phyloP scores from a whole-genome alignment of 2,329 filamentous ascomycete genomes.

The Fusarium austroafricanum region DNA sequence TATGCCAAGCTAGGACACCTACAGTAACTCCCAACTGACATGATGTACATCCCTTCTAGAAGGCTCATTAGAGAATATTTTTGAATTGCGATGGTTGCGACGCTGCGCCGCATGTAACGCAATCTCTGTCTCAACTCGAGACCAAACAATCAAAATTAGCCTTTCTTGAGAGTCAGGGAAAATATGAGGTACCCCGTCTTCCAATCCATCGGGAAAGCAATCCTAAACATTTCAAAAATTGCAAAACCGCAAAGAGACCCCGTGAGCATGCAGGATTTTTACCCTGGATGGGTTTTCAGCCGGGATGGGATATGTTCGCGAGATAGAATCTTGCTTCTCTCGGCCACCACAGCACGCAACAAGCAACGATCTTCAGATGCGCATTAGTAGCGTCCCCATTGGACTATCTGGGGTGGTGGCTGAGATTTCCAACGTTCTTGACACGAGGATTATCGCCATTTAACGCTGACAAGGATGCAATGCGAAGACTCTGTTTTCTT shows the following conservation, averaged over 20 bases:
- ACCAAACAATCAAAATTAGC: conserved; percentile 1
- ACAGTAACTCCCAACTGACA: background rate
- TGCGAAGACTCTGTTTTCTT: conserved; percentile 2
- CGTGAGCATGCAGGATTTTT: conserved; percentile 24
- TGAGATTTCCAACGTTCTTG: conserved; percentile 8
- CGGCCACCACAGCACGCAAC: conserved; percentile 19
- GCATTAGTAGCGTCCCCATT: conserved; percentile 6
- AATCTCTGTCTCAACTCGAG: conserved; percentile 33
- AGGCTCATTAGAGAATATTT: conserved; percentile 18
- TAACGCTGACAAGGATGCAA: conserved; percentile 9
- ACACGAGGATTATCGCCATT: conserved; percentile 6
- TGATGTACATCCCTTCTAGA: conserved; percentile 35
- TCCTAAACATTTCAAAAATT: background rate
- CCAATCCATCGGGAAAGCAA: conserved; percentile 4
- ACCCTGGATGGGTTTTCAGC: conserved; percentile 35
- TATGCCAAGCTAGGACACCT: background rate
- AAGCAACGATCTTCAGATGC: conserved; percentile 34
- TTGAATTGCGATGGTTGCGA: conserved; percentile 24
- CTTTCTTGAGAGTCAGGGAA: conserved; percentile 3
- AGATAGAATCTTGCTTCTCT: conserved; percentile 8
- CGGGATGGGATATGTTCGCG: conserved; percentile 32
- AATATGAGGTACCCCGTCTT: conserved; percentile 6
- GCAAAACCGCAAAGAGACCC: background rate
- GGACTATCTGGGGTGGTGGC: conserved; percentile 4
- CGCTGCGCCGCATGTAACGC: conserved; percentile 43